These are phyloP conservation scores for Erucastrum elatum DNA, from an alignment of 345 rosid species.

Conservation along the genomic window DNA sequence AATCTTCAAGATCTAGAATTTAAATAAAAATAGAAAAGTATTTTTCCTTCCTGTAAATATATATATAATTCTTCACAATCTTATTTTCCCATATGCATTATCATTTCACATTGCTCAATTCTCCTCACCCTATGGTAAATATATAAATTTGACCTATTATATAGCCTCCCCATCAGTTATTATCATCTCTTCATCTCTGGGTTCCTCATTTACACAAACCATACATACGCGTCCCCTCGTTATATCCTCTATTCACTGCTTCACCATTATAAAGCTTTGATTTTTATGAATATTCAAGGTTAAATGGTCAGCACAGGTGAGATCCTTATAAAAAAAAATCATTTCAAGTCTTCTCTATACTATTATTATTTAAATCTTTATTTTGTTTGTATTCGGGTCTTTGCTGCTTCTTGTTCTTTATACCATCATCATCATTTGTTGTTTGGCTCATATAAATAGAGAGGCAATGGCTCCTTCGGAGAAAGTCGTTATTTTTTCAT, in stretches of 20 bases:
- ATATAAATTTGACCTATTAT: constrained; percentile 33
- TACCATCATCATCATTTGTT: constrained; percentile 4
- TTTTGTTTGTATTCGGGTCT: neutral
- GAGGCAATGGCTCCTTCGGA: neutral
- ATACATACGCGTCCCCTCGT: constrained; percentile 25
- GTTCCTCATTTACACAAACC: constrained; percentile 32
- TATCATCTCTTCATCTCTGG: constrained; percentile 39
- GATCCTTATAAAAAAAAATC: neutral
- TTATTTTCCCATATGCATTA: constrained; percentile 30
- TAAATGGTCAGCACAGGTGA: constrained; percentile 42
- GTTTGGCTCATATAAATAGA: constrained; percentile 11
- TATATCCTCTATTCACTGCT: constrained; percentile 31
- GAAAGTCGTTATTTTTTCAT: constrained; percentile 3
- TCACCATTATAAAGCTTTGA: constrained; percentile 41
- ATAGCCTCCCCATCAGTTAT: constrained; percentile 36
- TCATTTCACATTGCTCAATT: constrained; percentile 42
- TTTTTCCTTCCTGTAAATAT: constrained; percentile 17
- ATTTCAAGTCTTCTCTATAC: neutral
- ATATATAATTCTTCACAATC: constrained; percentile 9
- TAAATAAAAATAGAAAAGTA: constrained; percentile 34
- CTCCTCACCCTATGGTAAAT: constrained; percentile 47
- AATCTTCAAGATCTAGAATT: constrained; percentile 29
- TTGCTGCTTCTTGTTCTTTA: neutral
- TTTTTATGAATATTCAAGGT: constrained; percentile 47
- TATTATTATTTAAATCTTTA: neutral